Base-by-base conservation (phyloP, 2,329 filamentous ascomycete genomes). In the Exophiala dermatitidis region DNA sequence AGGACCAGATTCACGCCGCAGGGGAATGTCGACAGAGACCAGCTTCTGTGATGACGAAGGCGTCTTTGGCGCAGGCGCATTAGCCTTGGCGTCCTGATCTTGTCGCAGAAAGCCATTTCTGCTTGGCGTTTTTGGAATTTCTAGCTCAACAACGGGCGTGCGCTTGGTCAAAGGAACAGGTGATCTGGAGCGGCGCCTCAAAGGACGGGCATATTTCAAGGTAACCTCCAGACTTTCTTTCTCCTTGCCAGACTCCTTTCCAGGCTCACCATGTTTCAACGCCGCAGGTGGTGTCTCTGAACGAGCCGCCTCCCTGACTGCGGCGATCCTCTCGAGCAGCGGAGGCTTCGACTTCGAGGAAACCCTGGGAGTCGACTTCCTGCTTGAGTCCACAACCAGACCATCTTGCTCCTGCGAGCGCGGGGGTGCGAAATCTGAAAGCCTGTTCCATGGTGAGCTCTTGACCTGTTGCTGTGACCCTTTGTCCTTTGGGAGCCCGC, bases 1-100 rank as follows among this genome's bases (percentile, higher is more conserved):
- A 29, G 29, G 6, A n/a, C 41, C 10, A 29, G 41, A 29, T 28
- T 29, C 38, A 43, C 10, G 19, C 8, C 30, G 37, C 9, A 42
- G 31, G 3, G 47, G 47, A 6, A 50, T 34, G 2, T 50, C 37
- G 6, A 50, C 37, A 33, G 47, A 50, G 4, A 42, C 40, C 37
- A 41, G 6, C 12, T 41, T 41, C 38, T 41, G 38, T 5, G 38
- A 41, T 6, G 38, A 41, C 3, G 38, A 41, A 26, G 31, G 8
- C 26, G 34, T 26, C 28, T 32, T 38, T 29, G 10, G n/a, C 4
- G 44, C 9, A 34, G 10, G 10, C 31, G 19, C 19, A 19, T 19
- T 19, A 19, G 19, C 19, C 19, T 19, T 19, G 19, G 19, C 19
- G 19, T 19, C 19, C 19, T 19, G 19, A 19, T 19, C 19, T 19